phyloP scores from a whole-genome alignment of 1,139 yeast species.

The Saccharomyces hybrid region DNA sequence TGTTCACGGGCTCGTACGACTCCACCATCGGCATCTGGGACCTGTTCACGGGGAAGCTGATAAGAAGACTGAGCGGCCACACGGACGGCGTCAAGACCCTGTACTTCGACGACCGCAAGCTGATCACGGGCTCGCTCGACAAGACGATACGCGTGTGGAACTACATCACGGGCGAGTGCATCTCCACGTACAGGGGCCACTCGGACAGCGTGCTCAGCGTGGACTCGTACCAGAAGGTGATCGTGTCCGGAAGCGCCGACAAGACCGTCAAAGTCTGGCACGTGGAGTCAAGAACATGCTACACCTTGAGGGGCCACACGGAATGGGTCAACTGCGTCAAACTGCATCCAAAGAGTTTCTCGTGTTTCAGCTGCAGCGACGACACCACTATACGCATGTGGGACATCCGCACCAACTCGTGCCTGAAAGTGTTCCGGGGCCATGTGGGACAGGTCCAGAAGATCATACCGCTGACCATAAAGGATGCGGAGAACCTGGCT shows the following conservation, averaged over 20 bases:
- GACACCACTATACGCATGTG: conserved; percentile 92
- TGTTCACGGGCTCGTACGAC: conserved; percentile 90
- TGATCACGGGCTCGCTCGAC: conserved; percentile 88
- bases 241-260: conserved; percentile 92
- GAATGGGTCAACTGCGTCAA: conserved; percentile 90
- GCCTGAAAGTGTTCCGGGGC: conserved; percentile 61
- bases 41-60: conserved; percentile 63
- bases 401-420: conserved; percentile 76
- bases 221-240: conserved; percentile 59
- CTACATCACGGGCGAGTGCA: conserved; percentile 86
- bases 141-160: conserved; percentile 93
- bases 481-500: conserved; percentile 34
- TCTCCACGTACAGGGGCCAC: conserved; percentile 90
- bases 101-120: conserved; percentile 77
- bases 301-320: conserved; percentile 83
- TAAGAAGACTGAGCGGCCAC: conserved; percentile 77
- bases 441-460: conserved; percentile 81
- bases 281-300: conserved; percentile 85
- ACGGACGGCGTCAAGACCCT: conserved; percentile 76
- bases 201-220: conserved; percentile 78
- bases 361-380: conserved; percentile 82
- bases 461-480: conserved; percentile 70
- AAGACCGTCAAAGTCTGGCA: conserved; percentile 92
- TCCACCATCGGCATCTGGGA: conserved; percentile 88
- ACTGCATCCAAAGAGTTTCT: conserved; percentile 69